Base-by-base conservation (phyloP, 306 rosid genomes). In the Urtica urens region DNA sequence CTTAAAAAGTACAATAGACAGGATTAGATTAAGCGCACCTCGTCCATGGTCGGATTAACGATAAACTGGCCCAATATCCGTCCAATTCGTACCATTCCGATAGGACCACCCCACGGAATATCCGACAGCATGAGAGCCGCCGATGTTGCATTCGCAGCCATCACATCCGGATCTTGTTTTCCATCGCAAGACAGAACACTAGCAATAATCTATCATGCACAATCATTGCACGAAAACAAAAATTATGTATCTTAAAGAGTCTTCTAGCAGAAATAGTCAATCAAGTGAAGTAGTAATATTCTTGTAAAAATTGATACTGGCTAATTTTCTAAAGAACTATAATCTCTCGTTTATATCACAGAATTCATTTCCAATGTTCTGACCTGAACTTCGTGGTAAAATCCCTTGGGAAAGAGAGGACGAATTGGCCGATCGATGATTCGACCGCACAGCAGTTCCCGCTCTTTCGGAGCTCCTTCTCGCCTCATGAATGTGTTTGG, bases 91-190 rank as follows among this genome's bases (percentile, higher is more conserved):
- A 90, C 69, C 82, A 85, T 67, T 47, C 95, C 99, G 26, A 90
- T 84, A 51, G 99, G 99, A 23, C 95, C 99, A 8, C 77, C 87
- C 97, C 99, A 90, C 13, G 99, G 99, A 66, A 90, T 79, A 75
- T 90, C 95, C 3, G 99, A 84, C 66, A 90, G 58, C 95, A 85
- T 90, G 59, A 90, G 95, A 15, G 99, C 99, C 59, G 94, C 81
- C 0, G 99, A 90, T 23, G 99, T 60, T 3, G 94, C 85, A 71
- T 90, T 90, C 37, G 95, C 87, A 27, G 94, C 95, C 74, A 84
- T 53, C 29, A 90, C 92, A 77, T 77, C 95, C 2, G 99, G 95
- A 57, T 84, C 95, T 71, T 81, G 95, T 28, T 68, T 72, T 55
- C 95, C 95, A 71, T 90, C 92, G 4, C 82, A 90, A 45, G 94